phyloP scores from a whole-genome alignment of 805 yeast species.

The Candida dajiaensis region DNA sequence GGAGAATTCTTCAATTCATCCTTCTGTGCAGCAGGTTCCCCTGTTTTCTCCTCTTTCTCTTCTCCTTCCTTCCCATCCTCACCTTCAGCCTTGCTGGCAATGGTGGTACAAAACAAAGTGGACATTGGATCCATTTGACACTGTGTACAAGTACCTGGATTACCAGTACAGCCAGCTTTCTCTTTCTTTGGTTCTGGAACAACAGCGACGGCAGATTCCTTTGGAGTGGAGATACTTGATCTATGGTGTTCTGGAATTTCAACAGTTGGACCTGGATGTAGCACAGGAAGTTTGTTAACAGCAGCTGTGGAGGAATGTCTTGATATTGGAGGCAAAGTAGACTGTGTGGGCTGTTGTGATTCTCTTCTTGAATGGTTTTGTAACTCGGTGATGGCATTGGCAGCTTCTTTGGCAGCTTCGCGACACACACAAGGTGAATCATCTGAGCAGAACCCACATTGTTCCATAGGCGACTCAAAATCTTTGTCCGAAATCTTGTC shows the following conservation, averaged over 20 bases:
- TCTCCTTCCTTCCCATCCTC: conserved; percentile 2
- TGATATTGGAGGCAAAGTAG: conserved; percentile 34
- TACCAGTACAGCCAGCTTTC: conserved; percentile 61
- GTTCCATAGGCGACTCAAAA: conserved; percentile 51
- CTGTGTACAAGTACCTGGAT: conserved; percentile 82
- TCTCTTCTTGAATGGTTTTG: conserved; percentile 20
- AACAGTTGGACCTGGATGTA: conserved; percentile 59
- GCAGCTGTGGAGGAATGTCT: conserved; percentile 24
- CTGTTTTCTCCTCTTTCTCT: conserved; percentile 3
- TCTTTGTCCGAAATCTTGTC: conserved; percentile 27
- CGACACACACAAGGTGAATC: conserved; percentile 90
- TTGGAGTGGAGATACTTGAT: conserved; percentile 24
- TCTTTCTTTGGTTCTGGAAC: conserved; percentile 1
- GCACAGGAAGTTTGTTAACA: conserved; percentile 43
- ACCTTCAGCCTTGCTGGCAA: conserved; percentile 45
- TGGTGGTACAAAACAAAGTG: conserved; percentile 80
- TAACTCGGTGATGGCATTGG: conserved; percentile 27
- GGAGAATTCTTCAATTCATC: conserved; percentile 17
- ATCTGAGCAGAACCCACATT: conserved; percentile 92
- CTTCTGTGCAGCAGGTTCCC: conserved; percentile 1
- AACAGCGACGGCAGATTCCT: conserved; percentile 4
- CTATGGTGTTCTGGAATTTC: conserved; percentile 36
- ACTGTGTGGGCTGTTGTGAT: conserved; percentile 17
- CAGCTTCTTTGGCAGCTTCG: conserved; percentile 50
- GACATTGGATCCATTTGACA: conserved; percentile 87